Percentiles rank a stretch among this genome's conserved stretches.
phyloP scores from a whole-genome alignment of 139 green algal genomes.

The Nannochloris sp. region DNA sequence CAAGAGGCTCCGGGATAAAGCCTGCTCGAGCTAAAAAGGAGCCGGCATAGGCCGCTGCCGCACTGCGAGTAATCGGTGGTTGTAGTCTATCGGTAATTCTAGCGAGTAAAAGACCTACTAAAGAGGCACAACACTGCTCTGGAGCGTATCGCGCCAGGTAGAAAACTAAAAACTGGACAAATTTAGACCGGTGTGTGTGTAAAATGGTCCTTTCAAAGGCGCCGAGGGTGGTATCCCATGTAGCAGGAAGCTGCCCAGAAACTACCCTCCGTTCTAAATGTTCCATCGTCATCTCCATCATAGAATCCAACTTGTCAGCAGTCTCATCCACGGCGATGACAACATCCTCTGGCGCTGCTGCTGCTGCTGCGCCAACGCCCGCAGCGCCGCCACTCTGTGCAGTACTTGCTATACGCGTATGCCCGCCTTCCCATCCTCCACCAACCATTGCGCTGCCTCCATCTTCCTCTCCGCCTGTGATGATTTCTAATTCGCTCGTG shows the following conservation, averaged over 20 bases:
- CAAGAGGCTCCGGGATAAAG: slow-evolving; percentile 44
- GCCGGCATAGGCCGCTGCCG: slow-evolving; percentile 74
- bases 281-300: slow-evolving; percentile 79
- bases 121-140: slow-evolving; percentile 29
- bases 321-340: slow-evolving; percentile 29
- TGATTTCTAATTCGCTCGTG: slow-evolving; percentile 61
- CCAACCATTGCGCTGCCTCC: background rate
- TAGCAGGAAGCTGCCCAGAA: slow-evolving; percentile 33
- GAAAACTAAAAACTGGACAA: slow-evolving; percentile 87
- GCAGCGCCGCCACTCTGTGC: background rate
- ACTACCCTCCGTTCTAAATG: slow-evolving; percentile 47
- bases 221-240: slow-evolving; percentile 56
- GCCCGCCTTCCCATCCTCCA: slow-evolving; percentile 56
- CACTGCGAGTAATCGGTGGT: slow-evolving; percentile 53
- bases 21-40: slow-evolving; percentile 74
- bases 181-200: slow-evolving; percentile 81
- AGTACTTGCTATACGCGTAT: background rate
- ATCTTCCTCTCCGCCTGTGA: slow-evolving; percentile 7
- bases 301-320: slow-evolving; percentile 78
- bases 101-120: slow-evolving; percentile 47
- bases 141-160: slow-evolving; percentile 38
- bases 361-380: background rate
- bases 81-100: slow-evolving; percentile 43
- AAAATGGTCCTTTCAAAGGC: slow-evolving; percentile 72
- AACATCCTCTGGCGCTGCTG: background rate